These are phyloP conservation scores for Clitopilus hobsonii DNA, from an alignment of 768 basidiomycete genomes.

Conservation along the genomic window DNA sequence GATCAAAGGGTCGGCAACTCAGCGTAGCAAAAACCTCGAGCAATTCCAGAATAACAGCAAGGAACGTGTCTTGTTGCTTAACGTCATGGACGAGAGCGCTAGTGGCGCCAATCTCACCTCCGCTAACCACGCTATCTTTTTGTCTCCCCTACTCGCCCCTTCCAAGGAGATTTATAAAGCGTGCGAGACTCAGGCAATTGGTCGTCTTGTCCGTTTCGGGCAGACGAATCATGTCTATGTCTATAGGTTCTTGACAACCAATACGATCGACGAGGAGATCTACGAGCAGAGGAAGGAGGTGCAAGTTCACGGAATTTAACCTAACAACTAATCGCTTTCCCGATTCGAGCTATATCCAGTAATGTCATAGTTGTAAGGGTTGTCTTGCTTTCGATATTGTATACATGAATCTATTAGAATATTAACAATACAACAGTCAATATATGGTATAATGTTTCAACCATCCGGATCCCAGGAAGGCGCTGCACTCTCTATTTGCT, in stretches of 20 bases:
- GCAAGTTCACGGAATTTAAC: neutral
- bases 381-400: neutral
- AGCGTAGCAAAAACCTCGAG: slow-evolving; percentile 79
- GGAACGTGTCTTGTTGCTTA: slow-evolving; percentile 80
- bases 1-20: slow-evolving; percentile 72
- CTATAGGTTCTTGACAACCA: slow-evolving; percentile 77
- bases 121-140: slow-evolving; percentile 93
- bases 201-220: slow-evolving; percentile 79
- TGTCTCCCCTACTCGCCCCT: slow-evolving; percentile 83
- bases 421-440: slow-evolving; percentile 5
- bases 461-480: slow-evolving; percentile 1
- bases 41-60: slow-evolving; percentile 78
- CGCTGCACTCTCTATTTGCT: slow-evolving; percentile 47
- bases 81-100: slow-evolving; percentile 94
- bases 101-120: slow-evolving; percentile 89
- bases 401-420: neutral
- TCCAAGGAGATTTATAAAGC: slow-evolving; percentile 83
- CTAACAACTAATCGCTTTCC: neutral
- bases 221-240: slow-evolving; percentile 78
- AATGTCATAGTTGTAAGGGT: neutral
- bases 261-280: slow-evolving; percentile 88
- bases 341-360: neutral
- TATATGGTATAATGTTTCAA: slow-evolving; percentile 1
- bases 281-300: slow-evolving; percentile 43
- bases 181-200: slow-evolving; percentile 78